Evolutionary conservation across 2,329 filamentous ascomycete genomes (phyloP), one percentile per base, ranked within the genome.

Genomic region (Pseudopithomyces chartarum): DNA sequence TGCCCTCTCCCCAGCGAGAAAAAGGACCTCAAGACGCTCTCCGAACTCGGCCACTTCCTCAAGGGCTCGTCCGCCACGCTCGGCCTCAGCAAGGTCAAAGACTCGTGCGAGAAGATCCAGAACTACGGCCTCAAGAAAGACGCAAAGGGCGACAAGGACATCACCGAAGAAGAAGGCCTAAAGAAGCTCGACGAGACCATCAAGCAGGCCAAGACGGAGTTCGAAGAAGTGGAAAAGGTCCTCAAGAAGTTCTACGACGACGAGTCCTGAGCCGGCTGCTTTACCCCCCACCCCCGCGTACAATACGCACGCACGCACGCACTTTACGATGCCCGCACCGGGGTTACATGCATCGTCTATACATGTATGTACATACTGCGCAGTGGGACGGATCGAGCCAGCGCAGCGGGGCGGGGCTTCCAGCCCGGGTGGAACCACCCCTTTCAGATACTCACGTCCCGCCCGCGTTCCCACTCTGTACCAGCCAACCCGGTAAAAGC

Each of bases 41-140:
- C 92, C 33, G 84, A 85, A 52, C 87, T 97, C 32, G 95, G 95
- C 40, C 95, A 99, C 79, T 99, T 97, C 80, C 84, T 99, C 66
- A 99, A 99, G 80, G 95, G 95, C 58, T 98, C 94, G 6, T 97
- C 94, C 8, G 94, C 95, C 38, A 97, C 95, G 3, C 85, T 99
- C 52, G 95, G 95, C 44, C 85, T 98, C 54, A 89, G 85, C 69
- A 96, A 96, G 76, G 90, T 99, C 68, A 91, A 92, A 75, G 92
- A 97, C 71, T 89, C 87, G 60, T 99, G 95, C 80, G 93, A 98
- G 79, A 92, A 96, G 82, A 97, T 99, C 69, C 94, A 99, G 78
- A 90, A 96, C 71, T 96, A 88, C 74, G 94, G 94, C 64, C 90
- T 90, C 69, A 83, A 85, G 68, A 91, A 93, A 78, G 92, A 94